phyloP scores from a whole-genome alignment of 495 filamentous ascomycete genomes.

The Aspergillus olivimuriae region DNA sequence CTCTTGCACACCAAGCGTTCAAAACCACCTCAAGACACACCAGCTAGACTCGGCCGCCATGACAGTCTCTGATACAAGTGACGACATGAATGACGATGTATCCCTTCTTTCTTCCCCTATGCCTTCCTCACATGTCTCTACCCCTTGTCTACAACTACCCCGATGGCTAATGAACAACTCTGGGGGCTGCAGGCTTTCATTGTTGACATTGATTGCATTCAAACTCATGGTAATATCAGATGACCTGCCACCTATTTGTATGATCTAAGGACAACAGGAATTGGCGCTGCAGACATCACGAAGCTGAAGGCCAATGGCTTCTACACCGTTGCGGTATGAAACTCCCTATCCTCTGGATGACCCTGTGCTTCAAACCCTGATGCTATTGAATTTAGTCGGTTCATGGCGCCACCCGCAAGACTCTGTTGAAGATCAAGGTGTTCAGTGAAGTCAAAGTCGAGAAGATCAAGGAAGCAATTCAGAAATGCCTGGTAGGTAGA shows the following conservation, averaged over 20 bases:
- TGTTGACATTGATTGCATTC: constrained; percentile 68
- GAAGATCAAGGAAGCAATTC: constrained; percentile 71
- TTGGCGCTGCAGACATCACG: constrained; percentile 66
- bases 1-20: background rate
- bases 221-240: constrained; percentile 54
- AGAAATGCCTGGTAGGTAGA: constrained; percentile 56
- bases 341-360: background rate
- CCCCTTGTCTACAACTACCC: background rate
- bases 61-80: constrained; percentile 44
- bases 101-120: background rate
- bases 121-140: background rate
- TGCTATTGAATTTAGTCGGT: constrained; percentile 44
- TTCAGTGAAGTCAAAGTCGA: constrained; percentile 80
- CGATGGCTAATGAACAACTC: background rate
- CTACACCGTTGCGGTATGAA: constrained; percentile 60
- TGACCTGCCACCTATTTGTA: background rate
- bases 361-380: background rate
- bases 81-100: constrained; percentile 54
- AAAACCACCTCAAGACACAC: too few species aligned
- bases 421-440: constrained; percentile 67
- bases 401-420: constrained; percentile 57
- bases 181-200: constrained; percentile 44
- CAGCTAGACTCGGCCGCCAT: too few species aligned
- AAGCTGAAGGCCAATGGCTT: constrained; percentile 67
- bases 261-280: constrained; percentile 36